phyloP scores from a whole-genome alignment of 2,329 filamentous ascomycete genomes.

The Pseudopyricularia javanii region DNA sequence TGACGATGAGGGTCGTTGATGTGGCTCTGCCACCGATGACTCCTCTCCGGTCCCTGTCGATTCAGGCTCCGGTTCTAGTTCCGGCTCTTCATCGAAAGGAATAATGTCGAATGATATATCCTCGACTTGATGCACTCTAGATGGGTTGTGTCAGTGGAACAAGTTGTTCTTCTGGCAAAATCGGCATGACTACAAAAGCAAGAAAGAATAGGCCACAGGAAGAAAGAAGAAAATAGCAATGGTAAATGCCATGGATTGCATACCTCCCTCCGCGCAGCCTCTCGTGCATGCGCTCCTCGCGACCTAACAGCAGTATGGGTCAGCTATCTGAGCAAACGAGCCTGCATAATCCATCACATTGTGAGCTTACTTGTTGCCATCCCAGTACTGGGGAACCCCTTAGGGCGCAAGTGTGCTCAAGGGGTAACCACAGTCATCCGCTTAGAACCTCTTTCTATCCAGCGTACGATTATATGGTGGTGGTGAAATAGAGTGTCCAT shows the following conservation, averaged over 20 bases:
- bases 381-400: neutral
- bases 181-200: conserved; percentile 1
- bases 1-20: neutral
- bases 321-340: neutral
- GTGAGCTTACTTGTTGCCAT: conserved; percentile 21
- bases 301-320: conserved; percentile 21
- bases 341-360: neutral
- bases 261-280: conserved; percentile 55
- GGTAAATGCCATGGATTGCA: conserved; percentile 11
- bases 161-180: neutral
- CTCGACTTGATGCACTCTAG: conserved; percentile 41
- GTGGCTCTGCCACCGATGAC: neutral
- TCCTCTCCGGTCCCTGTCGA: conserved; percentile 2
- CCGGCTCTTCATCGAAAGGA: conserved; percentile 13
- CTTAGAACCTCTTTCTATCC: neutral
- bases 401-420: neutral
- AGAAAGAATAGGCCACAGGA: neutral
- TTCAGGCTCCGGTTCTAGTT: conserved; percentile 3
- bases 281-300: conserved; percentile 51
- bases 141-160: neutral
- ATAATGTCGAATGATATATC: conserved; percentile 47
- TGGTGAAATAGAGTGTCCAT: too few species aligned
- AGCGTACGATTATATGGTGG: neutral
- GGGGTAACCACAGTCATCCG: neutral
- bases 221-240: neutral